phyloP scores from a whole-genome alignment of 1,284 basidiomycete genomes.

The Ceratobasidium sp. region DNA sequence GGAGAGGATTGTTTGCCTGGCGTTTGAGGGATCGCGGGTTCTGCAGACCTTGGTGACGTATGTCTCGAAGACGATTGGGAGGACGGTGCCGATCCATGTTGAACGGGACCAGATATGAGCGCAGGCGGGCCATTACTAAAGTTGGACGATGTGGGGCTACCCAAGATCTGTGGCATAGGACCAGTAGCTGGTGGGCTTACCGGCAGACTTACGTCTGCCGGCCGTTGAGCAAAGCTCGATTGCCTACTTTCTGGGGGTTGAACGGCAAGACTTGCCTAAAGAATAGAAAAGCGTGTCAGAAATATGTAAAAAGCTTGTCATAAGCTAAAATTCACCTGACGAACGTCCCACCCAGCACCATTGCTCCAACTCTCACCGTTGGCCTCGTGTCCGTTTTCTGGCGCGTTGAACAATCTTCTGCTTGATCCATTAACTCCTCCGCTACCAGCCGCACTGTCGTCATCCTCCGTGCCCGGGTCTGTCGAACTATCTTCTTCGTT shows the following conservation, averaged over 20 bases:
- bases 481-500: slow-evolving; percentile 31
- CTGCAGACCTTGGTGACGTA: slow-evolving; percentile 29
- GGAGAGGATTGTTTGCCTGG: slow-evolving; percentile 22
- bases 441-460: slow-evolving; percentile 14
- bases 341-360: slow-evolving; percentile 23
- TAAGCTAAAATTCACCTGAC: slow-evolving; percentile 16
- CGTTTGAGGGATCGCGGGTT: slow-evolving; percentile 26
- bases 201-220: not conserved
- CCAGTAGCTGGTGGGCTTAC: not conserved
- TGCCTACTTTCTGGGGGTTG: slow-evolving; percentile 29
- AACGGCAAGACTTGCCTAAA: slow-evolving; percentile 22
- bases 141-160: slow-evolving; percentile 20
- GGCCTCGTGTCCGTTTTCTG: slow-evolving; percentile 24
- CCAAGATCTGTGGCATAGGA: slow-evolving; percentile 8
- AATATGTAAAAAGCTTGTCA: slow-evolving; percentile 34
- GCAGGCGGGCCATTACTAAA: slow-evolving; percentile 3
- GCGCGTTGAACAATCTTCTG: slow-evolving; percentile 4
- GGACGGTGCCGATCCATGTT: slow-evolving; percentile 7
- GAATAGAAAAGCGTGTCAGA: not conserved
- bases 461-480: slow-evolving; percentile 23
- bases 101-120: not conserved
- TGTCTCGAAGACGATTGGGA: slow-evolving; percentile 24
- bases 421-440: slow-evolving; percentile 4
- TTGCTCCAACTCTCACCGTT: slow-evolving; percentile 24
- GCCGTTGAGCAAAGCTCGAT: slow-evolving; percentile 26